These are phyloP conservation scores for Populus simonii DNA, from an alignment of 345 rosid genomes.

Conservation along the genomic window DNA sequence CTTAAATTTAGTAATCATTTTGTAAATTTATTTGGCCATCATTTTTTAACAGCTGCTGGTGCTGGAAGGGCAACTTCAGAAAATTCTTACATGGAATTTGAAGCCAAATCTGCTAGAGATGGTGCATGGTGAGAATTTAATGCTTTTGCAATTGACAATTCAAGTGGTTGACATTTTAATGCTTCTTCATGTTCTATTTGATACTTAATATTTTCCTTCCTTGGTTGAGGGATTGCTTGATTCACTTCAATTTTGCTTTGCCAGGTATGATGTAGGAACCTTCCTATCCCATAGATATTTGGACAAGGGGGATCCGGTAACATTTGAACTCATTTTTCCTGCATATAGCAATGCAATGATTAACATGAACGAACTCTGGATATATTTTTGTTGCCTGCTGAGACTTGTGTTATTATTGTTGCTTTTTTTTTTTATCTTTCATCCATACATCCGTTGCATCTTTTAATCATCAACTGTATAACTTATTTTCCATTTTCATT, in stretches of 20 bases:
- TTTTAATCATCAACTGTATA: not conserved
- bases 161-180: not conserved
- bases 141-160: constrained; percentile 8
- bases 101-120: constrained; percentile 94
- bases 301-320: constrained; percentile 78
- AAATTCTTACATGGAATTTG: constrained; percentile 69
- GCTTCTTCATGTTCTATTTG: not conserved
- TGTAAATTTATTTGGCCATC: constrained; percentile 11
- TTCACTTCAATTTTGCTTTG: constrained; percentile 10
- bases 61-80: constrained; percentile 62
- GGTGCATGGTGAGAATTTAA: constrained; percentile 83
- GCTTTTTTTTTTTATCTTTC: not conserved
- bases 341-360: not conserved
- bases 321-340: not conserved
- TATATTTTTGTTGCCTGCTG: not conserved
- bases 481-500: not conserved
- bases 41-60: constrained; percentile 36
- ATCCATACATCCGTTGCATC: not conserved
- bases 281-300: constrained; percentile 69
- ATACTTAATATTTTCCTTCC: not conserved
- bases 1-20: not conserved
- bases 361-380: not conserved
- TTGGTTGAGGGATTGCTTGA: not conserved
- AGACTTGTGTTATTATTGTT: not conserved
- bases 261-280: constrained; percentile 83